A percentile compares a stretch with the other conserved stretches of the same genome.
phyloP scores from a whole-genome alignment of 192 early-diverging fungal species.

The Glomus cerebriforme region DNA sequence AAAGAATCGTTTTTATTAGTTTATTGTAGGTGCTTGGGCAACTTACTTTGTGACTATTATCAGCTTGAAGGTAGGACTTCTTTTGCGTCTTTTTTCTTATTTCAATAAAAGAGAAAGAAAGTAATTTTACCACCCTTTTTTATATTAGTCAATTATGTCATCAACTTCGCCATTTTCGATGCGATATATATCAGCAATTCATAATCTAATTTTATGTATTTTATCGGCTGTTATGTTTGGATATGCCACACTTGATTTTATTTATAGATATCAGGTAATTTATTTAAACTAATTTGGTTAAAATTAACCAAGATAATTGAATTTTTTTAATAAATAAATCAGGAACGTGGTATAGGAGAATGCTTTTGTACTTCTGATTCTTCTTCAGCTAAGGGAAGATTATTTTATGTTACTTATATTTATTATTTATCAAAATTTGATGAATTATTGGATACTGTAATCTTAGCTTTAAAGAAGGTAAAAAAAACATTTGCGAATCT shows the following conservation, averaged over 20 bases:
- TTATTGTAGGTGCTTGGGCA: slow-evolving; percentile 41
- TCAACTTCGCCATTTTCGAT: slow-evolving; percentile 15
- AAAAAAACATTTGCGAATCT: neutral
- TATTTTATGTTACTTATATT: slow-evolving; percentile 46
- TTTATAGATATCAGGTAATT: slow-evolving; percentile 17
- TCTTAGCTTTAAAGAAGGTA: slow-evolving; percentile 56
- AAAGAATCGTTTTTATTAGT: slow-evolving; percentile 19
- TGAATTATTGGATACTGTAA: slow-evolving; percentile 55
- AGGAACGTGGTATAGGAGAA: slow-evolving; percentile 44
- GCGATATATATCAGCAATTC: slow-evolving; percentile 21
- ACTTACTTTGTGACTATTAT: slow-evolving; percentile 44
- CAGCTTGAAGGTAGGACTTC: neutral
- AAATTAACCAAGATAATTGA: neutral
- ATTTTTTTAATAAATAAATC: neutral
- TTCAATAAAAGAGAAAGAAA: neutral
- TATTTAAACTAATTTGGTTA: neutral
- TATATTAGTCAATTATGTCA: slow-evolving; percentile 9
- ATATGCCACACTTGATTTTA: slow-evolving; percentile 24
- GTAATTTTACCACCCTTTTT: neutral
- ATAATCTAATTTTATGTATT: slow-evolving; percentile 39
- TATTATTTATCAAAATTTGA: slow-evolving; percentile 53
- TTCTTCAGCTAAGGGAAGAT: slow-evolving; percentile 29
- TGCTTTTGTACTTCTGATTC: slow-evolving; percentile 46
- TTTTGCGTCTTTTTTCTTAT: neutral
- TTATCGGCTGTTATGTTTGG: slow-evolving; percentile 44